These are phyloP conservation scores for Guyanaporus albipodus DNA, from an alignment of 768 basidiomycete species.

Conservation along the genomic window DNA sequence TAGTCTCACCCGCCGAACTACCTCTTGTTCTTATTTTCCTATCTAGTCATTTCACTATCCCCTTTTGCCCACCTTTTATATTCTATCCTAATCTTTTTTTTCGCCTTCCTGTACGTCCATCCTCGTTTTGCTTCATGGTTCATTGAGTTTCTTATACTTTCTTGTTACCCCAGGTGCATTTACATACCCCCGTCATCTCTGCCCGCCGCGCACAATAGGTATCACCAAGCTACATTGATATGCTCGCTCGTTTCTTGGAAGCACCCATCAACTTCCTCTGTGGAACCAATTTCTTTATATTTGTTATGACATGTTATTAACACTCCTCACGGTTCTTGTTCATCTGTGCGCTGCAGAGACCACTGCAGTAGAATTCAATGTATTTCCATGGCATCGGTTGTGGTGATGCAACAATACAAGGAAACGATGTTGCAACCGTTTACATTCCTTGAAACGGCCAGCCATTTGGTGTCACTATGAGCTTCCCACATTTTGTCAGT, in stretches of 20 bases:
- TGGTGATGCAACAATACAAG: slow-evolving; percentile 5
- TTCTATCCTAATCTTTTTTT: slow-evolving; percentile 26
- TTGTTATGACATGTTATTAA: slow-evolving; percentile 25
- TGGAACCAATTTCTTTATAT: slow-evolving; percentile 9
- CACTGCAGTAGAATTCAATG: slow-evolving; percentile 9
- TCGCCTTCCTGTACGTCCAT: slow-evolving; percentile 17
- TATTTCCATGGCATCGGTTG: slow-evolving; percentile 16
- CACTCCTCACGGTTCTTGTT: slow-evolving; percentile 9
- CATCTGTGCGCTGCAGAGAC: slow-evolving; percentile 7
- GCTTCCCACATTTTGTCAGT: background rate
- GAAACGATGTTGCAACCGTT: too few species aligned
- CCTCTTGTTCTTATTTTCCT: slow-evolving; percentile 27
- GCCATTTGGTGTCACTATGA: too few species aligned
- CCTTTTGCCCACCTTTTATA: slow-evolving; percentile 20
- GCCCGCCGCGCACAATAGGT: slow-evolving; percentile 19
- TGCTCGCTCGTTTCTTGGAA: slow-evolving; percentile 26
- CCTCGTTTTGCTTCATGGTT: slow-evolving; percentile 14
- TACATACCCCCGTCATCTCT: slow-evolving; percentile 21
- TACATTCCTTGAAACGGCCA: too few species aligned
- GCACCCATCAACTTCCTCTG: slow-evolving; percentile 10
- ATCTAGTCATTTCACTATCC: slow-evolving; percentile 28
- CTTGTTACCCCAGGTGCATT: slow-evolving; percentile 22
- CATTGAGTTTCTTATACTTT: slow-evolving; percentile 12
- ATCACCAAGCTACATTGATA: slow-evolving; percentile 22
- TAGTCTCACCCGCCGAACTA: slow-evolving; percentile 18